phyloP scores from a whole-genome alignment of 2,329 filamentous ascomycete genomes.

The Epicoccum nigrum region DNA sequence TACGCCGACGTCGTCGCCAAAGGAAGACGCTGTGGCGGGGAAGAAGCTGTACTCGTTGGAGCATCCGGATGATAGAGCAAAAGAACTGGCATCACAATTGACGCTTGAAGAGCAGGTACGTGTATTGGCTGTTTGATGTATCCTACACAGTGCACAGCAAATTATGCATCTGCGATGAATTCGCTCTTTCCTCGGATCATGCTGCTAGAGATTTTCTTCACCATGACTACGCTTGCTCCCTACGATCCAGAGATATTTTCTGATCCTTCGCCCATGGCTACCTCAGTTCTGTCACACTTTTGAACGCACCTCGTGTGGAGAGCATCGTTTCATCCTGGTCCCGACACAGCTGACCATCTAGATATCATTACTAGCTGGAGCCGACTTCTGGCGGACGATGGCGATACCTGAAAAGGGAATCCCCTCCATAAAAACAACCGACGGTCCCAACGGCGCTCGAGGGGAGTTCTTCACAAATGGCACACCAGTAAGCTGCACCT shows the following conservation, averaged over 20 bases:
- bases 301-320: not conserved
- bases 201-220: too few species aligned
- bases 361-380: conserved; percentile 54
- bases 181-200: too few species aligned
- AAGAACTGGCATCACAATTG: conserved; percentile 44
- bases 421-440: conserved; percentile 68
- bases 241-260: too few species aligned
- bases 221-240: too few species aligned
- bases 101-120: conserved; percentile 49
- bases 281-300: not conserved
- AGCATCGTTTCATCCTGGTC: too few species aligned
- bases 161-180: too few species aligned
- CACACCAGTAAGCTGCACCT: conserved; percentile 45
- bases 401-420: conserved; percentile 65
- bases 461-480: conserved; percentile 69
- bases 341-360: conserved; percentile 30
- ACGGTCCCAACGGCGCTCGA: conserved; percentile 73
- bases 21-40: conserved; percentile 38
- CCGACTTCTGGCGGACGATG: conserved; percentile 74
- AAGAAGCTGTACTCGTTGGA: conserved; percentile 43
- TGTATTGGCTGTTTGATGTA: not conserved
- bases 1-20: conserved; percentile 34
- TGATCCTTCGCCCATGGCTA: too few species aligned
- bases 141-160: not conserved
- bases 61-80: conserved; percentile 43